A percentile compares a stretch with the other conserved stretches of the same genome.
Conservation (phyloP, 371 early-diverging fungal genomes). For the Chytridium lagenaria region DNA sequence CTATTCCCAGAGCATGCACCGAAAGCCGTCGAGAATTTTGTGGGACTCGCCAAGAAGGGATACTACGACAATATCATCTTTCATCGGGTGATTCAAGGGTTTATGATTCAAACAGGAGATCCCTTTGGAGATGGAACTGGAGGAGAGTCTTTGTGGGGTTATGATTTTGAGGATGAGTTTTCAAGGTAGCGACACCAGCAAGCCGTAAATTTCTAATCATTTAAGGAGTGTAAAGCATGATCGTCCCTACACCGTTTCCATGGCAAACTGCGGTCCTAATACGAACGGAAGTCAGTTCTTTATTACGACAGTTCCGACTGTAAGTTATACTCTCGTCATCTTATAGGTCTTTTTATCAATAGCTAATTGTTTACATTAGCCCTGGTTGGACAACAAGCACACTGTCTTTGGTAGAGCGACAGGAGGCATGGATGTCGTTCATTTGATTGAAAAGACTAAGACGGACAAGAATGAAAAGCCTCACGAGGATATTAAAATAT, state of each 20-base stretch:
- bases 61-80: slow-evolving; percentile 60
- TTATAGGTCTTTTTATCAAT: not conserved
- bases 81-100: slow-evolving; percentile 71
- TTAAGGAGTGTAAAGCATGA: slow-evolving; percentile 78
- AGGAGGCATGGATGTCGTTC: slow-evolving; percentile 93
- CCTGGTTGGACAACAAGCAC: slow-evolving; percentile 96
- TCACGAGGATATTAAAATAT: slow-evolving; percentile 51
- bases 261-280: slow-evolving; percentile 98
- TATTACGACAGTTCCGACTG: slow-evolving; percentile 90
- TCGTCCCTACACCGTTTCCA: slow-evolving; percentile 89
- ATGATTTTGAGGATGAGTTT: slow-evolving; percentile 96
- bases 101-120: slow-evolving; percentile 78
- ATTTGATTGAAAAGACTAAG: slow-evolving; percentile 79
- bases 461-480: slow-evolving; percentile 86
- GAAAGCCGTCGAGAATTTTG: slow-evolving; percentile 93
- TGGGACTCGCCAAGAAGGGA: slow-evolving; percentile 78
- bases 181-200: slow-evolving; percentile 8
- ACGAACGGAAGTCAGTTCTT: slow-evolving; percentile 98
- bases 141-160: slow-evolving; percentile 92
- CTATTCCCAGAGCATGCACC: slow-evolving; percentile 87
- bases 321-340: slow-evolving; percentile 48
- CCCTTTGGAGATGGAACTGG: slow-evolving; percentile 90
- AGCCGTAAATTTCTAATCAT: slow-evolving; percentile 22
- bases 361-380: slow-evolving; percentile 49
- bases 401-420: slow-evolving; percentile 97